Base-by-base conservation (phyloP, 257 asterid genomes). In the Solanum tarijense region DNA sequence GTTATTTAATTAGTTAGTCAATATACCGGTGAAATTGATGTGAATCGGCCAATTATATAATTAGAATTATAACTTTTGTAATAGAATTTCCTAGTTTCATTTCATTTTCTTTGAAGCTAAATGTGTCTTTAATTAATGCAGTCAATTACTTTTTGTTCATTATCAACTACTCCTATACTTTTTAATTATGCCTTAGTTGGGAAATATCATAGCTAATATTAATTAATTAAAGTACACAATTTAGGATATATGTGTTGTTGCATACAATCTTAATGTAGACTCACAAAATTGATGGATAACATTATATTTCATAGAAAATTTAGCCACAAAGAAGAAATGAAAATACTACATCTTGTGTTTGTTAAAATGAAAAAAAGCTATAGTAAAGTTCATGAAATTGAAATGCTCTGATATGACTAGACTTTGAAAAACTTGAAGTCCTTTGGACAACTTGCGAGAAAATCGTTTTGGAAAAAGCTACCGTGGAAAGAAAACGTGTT, bases 71-170 rank as follows among this genome's bases (percentile, higher is more conserved):
- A 43, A 79, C 13, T 79, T 68, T 68, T 8, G 65, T 79, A 79
- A 25, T 8, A 58, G 39, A 71, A 83, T 78, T 68, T 46, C 84
- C 84, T 25, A 39, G 43, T 78, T 82, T 76, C 84, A 36, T 78
- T 78, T 79, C 84, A 43, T 74, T 41, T 83, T 87, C 85, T 74
- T 87, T 46, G 58, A 43, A 41, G 3, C 66, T 35, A 6, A 14
- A 86, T 31, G 27, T 72, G 36, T 27, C 14, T 60, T 60, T 36
- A 41, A 82, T 52, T 52, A 52, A 65, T 84, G 84, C 12, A 27
- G n/a, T 18, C 74, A 79, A 46, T 41, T 71, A 18, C 12, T 21
- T 86, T 7, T 27, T 58, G 7, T n/a, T 90, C 92, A 89, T 90
- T 87, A 86, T 91, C 90, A 58, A 32, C 27, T 13, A 34, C 35